Evolutionary conservation across 2,329 filamentous ascomycete species (phyloP).

Genomic region (Trichophyton mentagrophytes): DNA sequence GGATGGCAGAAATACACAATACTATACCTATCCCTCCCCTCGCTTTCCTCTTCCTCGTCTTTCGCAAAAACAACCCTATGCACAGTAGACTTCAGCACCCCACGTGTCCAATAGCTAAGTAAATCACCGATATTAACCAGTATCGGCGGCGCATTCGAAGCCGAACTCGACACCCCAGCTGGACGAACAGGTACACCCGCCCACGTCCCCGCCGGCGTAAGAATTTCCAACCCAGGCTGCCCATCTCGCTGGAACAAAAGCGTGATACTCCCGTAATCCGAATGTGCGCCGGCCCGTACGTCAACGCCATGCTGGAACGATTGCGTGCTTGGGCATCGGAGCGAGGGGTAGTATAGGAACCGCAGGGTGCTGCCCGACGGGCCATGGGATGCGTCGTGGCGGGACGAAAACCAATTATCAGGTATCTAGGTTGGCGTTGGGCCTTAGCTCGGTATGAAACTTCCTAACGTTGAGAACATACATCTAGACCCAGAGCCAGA

Average conservation of each 20-base stretch:
- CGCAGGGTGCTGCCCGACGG: conserved; percentile 50
- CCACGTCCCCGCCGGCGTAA: conserved; percentile 47
- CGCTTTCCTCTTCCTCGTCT: conserved; percentile 17
- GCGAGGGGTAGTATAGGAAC: conserved; percentile 59
- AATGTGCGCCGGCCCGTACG: conserved; percentile 81
- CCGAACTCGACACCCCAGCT: neutral
- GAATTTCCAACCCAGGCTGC: conserved; percentile 77
- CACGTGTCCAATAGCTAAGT: conserved; percentile 79
- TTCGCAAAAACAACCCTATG: conserved; percentile 70
- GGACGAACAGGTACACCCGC: conserved; percentile 56
- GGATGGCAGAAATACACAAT: conserved; percentile 54
- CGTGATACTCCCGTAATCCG: conserved; percentile 62
- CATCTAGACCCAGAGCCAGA: conserved; percentile 63
- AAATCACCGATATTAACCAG: conserved; percentile 59
- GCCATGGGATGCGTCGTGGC: conserved; percentile 43
- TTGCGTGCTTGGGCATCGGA: conserved; percentile 31
- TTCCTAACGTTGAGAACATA: conserved; percentile 21
- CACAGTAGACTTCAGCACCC: conserved; percentile 72
- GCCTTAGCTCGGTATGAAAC: neutral
- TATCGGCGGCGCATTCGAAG: conserved; percentile 53
- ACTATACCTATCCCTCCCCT: conserved; percentile 40
- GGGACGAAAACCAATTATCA: conserved; percentile 45
- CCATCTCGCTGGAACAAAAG: conserved; percentile 72
- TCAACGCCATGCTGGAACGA: conserved; percentile 43
- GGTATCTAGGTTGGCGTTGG: conserved; percentile 27